Evolutionary conservation across 2,329 filamentous ascomycete species (phyloP), one percentile per base, ranked within the genome.

Genomic region (Calonectria fujianensis): DNA sequence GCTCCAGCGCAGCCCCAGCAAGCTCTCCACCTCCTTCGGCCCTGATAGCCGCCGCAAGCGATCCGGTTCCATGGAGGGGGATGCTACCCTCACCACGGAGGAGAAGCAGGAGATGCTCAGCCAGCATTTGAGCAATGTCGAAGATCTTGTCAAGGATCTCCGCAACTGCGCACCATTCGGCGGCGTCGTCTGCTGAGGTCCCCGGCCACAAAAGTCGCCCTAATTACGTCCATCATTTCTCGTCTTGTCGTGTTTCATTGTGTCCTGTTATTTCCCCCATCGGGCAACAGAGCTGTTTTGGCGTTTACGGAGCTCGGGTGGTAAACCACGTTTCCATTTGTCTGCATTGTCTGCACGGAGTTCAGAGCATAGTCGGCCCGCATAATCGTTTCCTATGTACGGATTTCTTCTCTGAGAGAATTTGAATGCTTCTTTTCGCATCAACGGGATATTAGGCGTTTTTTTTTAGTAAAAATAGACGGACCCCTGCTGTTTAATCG

Each of bases 91-190:
- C 74, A 92, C 90, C 10, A 96, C 94, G 14, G 92, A 94, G 77
- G 94, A 97, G 84, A 98, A 98, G 87, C 95, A 97, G 86, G 89
- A 89, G 66, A 86, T 97, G 84, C 87, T 98, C 50, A 94, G 94
- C 54, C 90, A 91, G 77, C 95, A 97, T 84, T 88, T 98, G 82
- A 94, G 90, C 84, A 97, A 94, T 82, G 95, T 97, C 32, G 94
- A 96, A 76, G 95, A 96, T 79, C 89, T 98, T 74, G 95, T 98
- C 69, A 92, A 94, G 83, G 95, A 98, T 84, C 86, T 98, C 80
- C 92, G 93, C 77, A 95, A 95, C 83, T 94, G 92, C 78, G 93
- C 94, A 61, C 94, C 95, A 0, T 95, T 95, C 86, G 93, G 92
- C 8, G 90, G 92, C 8, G 90, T 89, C 8, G 85, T 91, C 72